Evolutionary conservation across 495 filamentous ascomycete species (phyloP), one percentile per base, ranked within the genome.

Genomic region (Thermochaetoides thermophila): DNA sequence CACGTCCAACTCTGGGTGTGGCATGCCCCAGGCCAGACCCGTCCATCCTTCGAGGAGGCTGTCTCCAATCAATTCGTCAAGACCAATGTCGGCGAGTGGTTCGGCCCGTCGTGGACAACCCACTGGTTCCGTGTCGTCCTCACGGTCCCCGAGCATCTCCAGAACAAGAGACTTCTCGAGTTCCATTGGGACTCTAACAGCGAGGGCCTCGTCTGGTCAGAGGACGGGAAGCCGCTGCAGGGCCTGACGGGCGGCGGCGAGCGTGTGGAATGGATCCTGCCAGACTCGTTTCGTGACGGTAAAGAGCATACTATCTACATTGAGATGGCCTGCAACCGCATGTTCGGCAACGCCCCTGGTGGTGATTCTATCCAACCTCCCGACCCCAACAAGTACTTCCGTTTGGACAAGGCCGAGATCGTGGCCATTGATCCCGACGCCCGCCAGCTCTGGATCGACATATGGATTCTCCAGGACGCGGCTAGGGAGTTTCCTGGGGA

Each of bases 281-380:
- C 87, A 2, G 61, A 81, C 13, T 66, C 64, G 18, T 94, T 72
- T 48, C 69, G 74, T 31, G 83, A 96, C 48, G 87, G 84, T 6
- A 74, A 86, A 52, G 70, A 79, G 40, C 89, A 97, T 50, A 70
- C 63, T 7, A 79, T 96, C 40, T 97, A 93, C 53, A 74, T 97
- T 39, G 89, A 97, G 60, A 92, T 97, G 81, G 89, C 89, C 10
- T 96, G 89, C 56, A 97, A 97, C 57, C 74, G 75, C 45, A 97
- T 97, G 87, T 95, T 96, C 58, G 89, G 89, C 32, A 95, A 93
- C 57, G 78, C 83, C 0, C 63, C 75, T 2, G 80, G 77, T 14
- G 85, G 82, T 9, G 86, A 93, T 50, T 72, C 62, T 5, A 95
- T 93, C 35, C 84, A 93, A 49, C 86, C 89, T 6, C 89, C 89